A percentile compares a stretch with the other conserved stretches of the same genome.
phyloP scores from a whole-genome alignment of 371 early-diverging fungal species.

The Rhizopus stolonifer region DNA sequence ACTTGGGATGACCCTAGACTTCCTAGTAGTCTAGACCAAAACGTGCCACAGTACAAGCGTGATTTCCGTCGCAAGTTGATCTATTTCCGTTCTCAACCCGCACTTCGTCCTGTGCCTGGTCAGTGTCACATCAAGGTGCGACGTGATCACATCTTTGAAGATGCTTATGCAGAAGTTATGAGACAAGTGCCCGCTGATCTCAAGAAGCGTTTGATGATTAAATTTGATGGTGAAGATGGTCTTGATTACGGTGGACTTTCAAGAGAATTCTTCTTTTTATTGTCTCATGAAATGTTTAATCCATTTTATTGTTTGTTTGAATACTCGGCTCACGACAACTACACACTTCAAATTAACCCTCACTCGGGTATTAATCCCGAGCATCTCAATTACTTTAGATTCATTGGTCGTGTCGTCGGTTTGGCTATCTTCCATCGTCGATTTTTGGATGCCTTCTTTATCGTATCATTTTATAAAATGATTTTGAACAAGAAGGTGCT shows the following conservation, averaged over 20 bases:
- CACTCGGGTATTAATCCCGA: slow-evolving; percentile 96
- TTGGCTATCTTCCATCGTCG: slow-evolving; percentile 96
- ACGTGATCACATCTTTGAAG: slow-evolving; percentile 89
- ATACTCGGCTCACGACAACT: slow-evolving; percentile 95
- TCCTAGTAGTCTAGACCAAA: slow-evolving; percentile 90
- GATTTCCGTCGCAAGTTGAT: slow-evolving; percentile 96
- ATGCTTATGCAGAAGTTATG: slow-evolving; percentile 92
- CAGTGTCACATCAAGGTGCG: slow-evolving; percentile 91
- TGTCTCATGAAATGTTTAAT: slow-evolving; percentile 98
- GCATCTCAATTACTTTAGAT: slow-evolving; percentile 97
- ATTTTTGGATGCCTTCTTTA: slow-evolving; percentile 95
- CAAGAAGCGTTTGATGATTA: slow-evolving; percentile 94
- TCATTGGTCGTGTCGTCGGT: slow-evolving; percentile 97
- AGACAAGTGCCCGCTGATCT: slow-evolving; percentile 82
- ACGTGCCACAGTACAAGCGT: slow-evolving; percentile 96
- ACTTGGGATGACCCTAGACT: slow-evolving; percentile 97
- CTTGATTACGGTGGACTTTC: slow-evolving; percentile 98
- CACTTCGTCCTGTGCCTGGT: slow-evolving; percentile 83
- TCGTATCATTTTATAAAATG: slow-evolving; percentile 95
- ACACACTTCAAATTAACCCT: slow-evolving; percentile 96
- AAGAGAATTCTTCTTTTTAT: slow-evolving; percentile 94
- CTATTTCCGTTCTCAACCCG: slow-evolving; percentile 93
- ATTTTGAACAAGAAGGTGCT: slow-evolving; percentile 86
- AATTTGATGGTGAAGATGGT: slow-evolving; percentile 98
- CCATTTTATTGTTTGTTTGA: slow-evolving; percentile 97